Percentiles rank a stretch among this genome's conserved stretches.
These are phyloP conservation scores for Lyophyllum decastes DNA, from an alignment of 768 basidiomycete species.

Conservation along the genomic window DNA sequence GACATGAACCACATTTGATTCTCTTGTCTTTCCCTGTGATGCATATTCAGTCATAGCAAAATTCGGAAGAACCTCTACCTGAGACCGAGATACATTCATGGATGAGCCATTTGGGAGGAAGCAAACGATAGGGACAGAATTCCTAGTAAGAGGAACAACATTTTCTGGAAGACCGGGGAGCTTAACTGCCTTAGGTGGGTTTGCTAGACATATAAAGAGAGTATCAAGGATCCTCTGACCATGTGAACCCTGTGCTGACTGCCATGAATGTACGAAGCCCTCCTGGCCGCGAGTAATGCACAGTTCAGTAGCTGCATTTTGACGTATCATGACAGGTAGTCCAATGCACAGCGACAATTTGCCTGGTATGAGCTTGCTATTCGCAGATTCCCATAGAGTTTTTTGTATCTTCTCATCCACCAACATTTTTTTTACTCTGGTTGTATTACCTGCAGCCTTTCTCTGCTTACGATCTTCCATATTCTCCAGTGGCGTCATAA, in stretches of 20 bases:
- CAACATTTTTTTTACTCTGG: background rate
- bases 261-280: background rate
- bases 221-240: conserved; percentile 2
- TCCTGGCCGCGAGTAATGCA: background rate
- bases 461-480: background rate
- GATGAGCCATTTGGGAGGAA: background rate
- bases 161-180: background rate
- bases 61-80: background rate
- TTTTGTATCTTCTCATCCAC: background rate
- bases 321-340: conserved; percentile 22
- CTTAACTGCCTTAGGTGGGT: background rate
- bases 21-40: background rate
- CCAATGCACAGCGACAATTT: conserved; percentile 20
- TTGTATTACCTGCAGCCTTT: background rate
- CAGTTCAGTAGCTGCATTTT: conserved; percentile 17
- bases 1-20: background rate
- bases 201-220: background rate
- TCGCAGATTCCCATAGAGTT: conserved; percentile 3
- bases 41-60: conserved; percentile 19
- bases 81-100: background rate
- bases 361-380: conserved; percentile 11
- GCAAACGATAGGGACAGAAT: background rate
- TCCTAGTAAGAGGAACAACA: background rate
- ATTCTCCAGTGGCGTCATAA: background rate
- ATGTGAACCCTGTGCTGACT: background rate